phyloP scores from a whole-genome alignment of 139 green algal species.

The Nannochloris sp. region DNA sequence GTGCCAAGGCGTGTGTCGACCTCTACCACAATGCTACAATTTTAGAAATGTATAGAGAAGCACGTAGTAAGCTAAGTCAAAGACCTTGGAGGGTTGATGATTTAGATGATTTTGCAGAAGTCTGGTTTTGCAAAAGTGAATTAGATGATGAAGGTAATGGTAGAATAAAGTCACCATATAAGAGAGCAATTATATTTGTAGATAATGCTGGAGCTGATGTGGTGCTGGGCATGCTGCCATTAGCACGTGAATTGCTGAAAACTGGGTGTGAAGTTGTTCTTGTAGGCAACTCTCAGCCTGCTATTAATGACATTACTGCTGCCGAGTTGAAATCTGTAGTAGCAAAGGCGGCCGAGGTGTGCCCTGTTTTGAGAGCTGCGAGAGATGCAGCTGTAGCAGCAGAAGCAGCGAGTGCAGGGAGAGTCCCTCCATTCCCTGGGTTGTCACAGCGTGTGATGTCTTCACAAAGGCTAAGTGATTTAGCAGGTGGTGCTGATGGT shows the following conservation, averaged over 20 bases:
- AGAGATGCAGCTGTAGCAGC: constrained; percentile 40
- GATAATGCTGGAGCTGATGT: constrained; percentile 96
- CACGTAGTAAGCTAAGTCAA: constrained; percentile 43
- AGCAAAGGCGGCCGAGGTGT: constrained; percentile 38
- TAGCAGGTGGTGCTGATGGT: no score
- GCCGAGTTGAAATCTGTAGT: constrained; percentile 67
- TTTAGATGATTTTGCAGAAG: constrained; percentile 62
- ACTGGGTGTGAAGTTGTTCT: constrained; percentile 84
- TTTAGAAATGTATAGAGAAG: constrained; percentile 83
- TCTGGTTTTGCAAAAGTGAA: constrained; percentile 17
- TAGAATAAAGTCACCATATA: constrained; percentile 34
- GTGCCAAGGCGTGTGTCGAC: constrained; percentile 75
- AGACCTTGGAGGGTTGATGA: constrained; percentile 87
- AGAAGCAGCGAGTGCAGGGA: constrained; percentile 16
- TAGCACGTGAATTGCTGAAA: constrained; percentile 86
- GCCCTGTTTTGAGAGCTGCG: constrained; percentile 48
- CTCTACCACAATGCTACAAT: constrained; percentile 91
- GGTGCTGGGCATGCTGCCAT: constrained; percentile 92
- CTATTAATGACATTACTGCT: constrained; percentile 97
- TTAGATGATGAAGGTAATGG: constrained; percentile 2
- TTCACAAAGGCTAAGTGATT: no score
- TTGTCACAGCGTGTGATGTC: constrained; percentile 25
- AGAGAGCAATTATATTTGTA: constrained; percentile 88
- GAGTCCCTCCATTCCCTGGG: constrained; percentile 40
- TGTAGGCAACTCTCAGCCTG: constrained; percentile 84